Evolutionary conservation across 1,139 yeast genomes (phyloP).

Genomic region (Hyphopichia fennica): DNA sequence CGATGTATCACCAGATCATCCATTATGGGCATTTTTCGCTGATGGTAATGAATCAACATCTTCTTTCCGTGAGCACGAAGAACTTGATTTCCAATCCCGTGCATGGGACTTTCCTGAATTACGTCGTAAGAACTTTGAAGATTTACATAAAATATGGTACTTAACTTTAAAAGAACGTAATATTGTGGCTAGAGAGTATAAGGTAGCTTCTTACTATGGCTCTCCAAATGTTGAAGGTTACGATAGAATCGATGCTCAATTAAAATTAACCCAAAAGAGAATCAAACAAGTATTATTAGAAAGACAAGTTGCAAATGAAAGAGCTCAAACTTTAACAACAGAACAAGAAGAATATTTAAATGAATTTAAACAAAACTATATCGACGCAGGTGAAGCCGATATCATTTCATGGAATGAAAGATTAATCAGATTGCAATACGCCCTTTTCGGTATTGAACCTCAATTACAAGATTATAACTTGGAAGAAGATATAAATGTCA

Average conservation of each 20-base stretch:
- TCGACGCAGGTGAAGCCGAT: conserved; percentile 57
- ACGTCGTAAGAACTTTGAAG: conserved; percentile 89
- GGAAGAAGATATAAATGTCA: conserved; percentile 51
- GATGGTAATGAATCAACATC: conserved; percentile 46
- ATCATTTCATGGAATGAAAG: conserved; percentile 64
- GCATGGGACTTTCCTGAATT: conserved; percentile 88
- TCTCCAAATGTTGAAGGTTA: conserved; percentile 25
- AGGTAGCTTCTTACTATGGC: conserved; percentile 36
- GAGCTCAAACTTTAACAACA: conserved; percentile 53
- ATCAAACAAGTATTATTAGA: conserved; percentile 88
- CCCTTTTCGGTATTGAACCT: conserved; percentile 74
- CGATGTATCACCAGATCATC: conserved; percentile 80
- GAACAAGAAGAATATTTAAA: conserved; percentile 50
- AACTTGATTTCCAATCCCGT: conserved; percentile 60
- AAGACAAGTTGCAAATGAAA: conserved; percentile 70
- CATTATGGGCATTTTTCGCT: conserved; percentile 91
- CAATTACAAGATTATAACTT: conserved; percentile 42
- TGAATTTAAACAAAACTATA: conserved; percentile 59
- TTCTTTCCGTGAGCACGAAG: conserved; percentile 59
- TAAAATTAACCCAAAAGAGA: conserved; percentile 46
- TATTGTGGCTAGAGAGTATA: conserved; percentile 71
- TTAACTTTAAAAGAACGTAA: conserved; percentile 82
- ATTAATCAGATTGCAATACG: conserved; percentile 74
- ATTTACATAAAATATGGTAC: conserved; percentile 90
- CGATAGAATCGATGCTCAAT: conserved; percentile 35